phyloP scores from a whole-genome alignment of 2,329 filamentous ascomycete genomes.

The Chrysoporthe deuterocubensis region DNA sequence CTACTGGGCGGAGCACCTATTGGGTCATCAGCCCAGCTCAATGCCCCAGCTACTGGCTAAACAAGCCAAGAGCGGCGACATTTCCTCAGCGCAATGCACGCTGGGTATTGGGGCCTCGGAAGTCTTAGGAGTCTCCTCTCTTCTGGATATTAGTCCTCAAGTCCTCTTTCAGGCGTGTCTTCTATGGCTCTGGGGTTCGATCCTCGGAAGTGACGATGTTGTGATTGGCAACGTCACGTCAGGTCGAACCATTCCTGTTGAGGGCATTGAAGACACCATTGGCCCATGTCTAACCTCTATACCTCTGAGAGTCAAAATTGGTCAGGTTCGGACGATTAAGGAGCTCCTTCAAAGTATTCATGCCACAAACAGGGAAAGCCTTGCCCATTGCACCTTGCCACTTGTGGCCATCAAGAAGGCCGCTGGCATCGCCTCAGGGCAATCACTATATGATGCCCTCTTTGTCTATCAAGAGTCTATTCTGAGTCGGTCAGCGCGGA shows the following conservation, averaged over 20 bases:
- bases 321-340: slow-evolving; percentile 51
- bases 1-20: slow-evolving; percentile 74
- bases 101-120: slow-evolving; percentile 41
- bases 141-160: slow-evolving; percentile 63
- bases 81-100: slow-evolving; percentile 35
- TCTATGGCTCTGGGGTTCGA: slow-evolving; percentile 65
- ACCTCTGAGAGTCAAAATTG: slow-evolving; percentile 69
- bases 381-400: slow-evolving; percentile 67
- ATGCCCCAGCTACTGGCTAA: slow-evolving; percentile 51
- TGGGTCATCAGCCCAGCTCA: slow-evolving; percentile 55
- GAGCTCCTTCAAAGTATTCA: slow-evolving; percentile 71
- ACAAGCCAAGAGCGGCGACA: slow-evolving; percentile 30
- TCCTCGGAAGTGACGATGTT: slow-evolving; percentile 69
- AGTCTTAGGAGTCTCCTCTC: slow-evolving; percentile 43
- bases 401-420: slow-evolving; percentile 71
- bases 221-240: slow-evolving; percentile 81
- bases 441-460: slow-evolving; percentile 73
- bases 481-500: slow-evolving; percentile 36
- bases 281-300: slow-evolving; percentile 81
- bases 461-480: slow-evolving; percentile 85
- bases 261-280: slow-evolving; percentile 71
- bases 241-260: slow-evolving; percentile 74
- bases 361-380: slow-evolving; percentile 63
- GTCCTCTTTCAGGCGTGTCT: slow-evolving; percentile 77
- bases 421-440: slow-evolving; percentile 56